Base-by-base conservation (phyloP, 257 asterid genomes). In the Solanum sejunctum region DNA sequence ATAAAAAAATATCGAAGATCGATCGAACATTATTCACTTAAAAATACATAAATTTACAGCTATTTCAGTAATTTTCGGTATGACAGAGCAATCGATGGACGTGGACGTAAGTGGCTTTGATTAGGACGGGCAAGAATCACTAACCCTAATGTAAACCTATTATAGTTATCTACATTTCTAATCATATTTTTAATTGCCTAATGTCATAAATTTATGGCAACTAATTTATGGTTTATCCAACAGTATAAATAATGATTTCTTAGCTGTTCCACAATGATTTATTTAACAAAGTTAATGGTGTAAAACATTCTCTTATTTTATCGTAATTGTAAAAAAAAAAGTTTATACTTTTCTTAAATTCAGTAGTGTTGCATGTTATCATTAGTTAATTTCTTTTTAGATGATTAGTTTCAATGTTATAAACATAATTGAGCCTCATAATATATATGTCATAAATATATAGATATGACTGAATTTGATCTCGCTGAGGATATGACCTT, bases 71-170 rank as follows among this genome's bases (percentile, higher is more conserved):
- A 73, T 69, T 83, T 58, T 83, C 86, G 55, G 36, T 43, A 63
- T 88, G 83, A 87, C 91, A 81, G 91, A 89, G 89, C 86, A 90
- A 87, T 92, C 89, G 86, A 83, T 57, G 82, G 72, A 87, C 85
- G 86, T 84, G 88, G 83, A 90, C 80, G 86, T 58, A 82, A 88
- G 84, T 39, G 86, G 78, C 87, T 47, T 69, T 75, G 52, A 81
- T 79, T 69, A 55, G 28, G 61, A 87, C 85, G 84, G 84, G 57
- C 41, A 69, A 23, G 55, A 45, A 60, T 61, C 69, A 77, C 63
- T 49, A 20, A 23, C 83, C 64, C 83, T 78, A 52, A 78, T 78
- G 21, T 78, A 9, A 83, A 16, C 43, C 84, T 84, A 45, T 39
- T 63, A 56, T 79, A 23, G 10, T 49, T 13, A 49, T 75, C 0